phyloP scores from a whole-genome alignment of 352 stramenopile species.

The Globisporangium carolinianum region DNA sequence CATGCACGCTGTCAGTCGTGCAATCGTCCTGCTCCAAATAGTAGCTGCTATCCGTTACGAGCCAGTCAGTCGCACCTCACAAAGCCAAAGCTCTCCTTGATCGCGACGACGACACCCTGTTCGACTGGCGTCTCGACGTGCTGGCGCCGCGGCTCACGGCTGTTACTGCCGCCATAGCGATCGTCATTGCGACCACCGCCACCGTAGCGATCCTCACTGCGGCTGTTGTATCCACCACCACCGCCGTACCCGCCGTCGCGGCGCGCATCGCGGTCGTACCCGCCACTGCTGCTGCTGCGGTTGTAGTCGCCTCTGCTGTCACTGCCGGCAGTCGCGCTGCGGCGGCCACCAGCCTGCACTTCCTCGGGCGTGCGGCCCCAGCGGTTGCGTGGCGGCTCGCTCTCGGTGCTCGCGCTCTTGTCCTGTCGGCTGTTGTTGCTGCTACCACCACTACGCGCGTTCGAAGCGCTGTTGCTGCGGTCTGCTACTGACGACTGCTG shows the following conservation, averaged over 20 bases:
- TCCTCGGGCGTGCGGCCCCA: constrained; percentile 9
- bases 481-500: constrained; percentile 8
- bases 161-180: not conserved
- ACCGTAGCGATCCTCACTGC: not conserved
- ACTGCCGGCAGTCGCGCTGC: constrained; percentile 8
- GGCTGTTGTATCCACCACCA: not conserved
- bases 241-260: not conserved
- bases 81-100: constrained; percentile 55
- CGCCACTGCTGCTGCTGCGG: constrained; percentile 4
- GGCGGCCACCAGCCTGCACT: constrained; percentile 9
- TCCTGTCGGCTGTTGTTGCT: constrained; percentile 8
- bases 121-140: constrained; percentile 20
- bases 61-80: constrained; percentile 18
- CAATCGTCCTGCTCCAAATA: too few relatives aligned
- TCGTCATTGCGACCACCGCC: not conserved
- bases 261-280: not conserved
- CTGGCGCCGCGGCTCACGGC: constrained; percentile 11
- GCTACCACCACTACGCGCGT: not conserved
- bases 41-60: too few relatives aligned
- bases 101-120: constrained; percentile 35
- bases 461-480: not conserved
- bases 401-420: constrained; percentile 1
- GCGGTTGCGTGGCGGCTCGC: constrained; percentile 5
- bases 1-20: not conserved
- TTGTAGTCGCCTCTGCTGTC: constrained; percentile 8